Conservation (phyloP, 2,329 filamentous ascomycete genomes). For the Cadophora sp. region DNA sequence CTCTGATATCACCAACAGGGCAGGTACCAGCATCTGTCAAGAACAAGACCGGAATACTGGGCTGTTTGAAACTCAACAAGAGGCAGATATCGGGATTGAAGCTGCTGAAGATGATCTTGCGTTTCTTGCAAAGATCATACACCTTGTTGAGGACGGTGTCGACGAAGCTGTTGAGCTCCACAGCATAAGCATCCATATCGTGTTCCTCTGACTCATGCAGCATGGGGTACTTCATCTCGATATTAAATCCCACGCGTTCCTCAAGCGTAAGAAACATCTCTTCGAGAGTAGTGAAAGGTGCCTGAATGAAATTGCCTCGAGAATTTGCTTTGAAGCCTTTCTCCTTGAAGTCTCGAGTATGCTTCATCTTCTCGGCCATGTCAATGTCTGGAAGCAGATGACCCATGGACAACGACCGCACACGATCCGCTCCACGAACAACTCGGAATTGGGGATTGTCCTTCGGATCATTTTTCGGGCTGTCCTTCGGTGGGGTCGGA, state of each 20-base stretch:
- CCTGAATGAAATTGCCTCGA: slow-evolving; percentile 93
- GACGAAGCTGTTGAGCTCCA: slow-evolving; percentile 95
- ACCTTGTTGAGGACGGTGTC: slow-evolving; percentile 91
- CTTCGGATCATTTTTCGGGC: neutral
- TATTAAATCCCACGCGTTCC: slow-evolving; percentile 89
- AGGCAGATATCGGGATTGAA: slow-evolving; percentile 98
- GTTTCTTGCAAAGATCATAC: slow-evolving; percentile 80
- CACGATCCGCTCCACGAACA: slow-evolving; percentile 40
- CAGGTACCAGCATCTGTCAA: slow-evolving; percentile 86
- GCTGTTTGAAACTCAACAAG: slow-evolving; percentile 94
- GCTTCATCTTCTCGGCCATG: slow-evolving; percentile 87
- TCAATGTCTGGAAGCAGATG: slow-evolving; percentile 37
- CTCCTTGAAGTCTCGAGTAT: slow-evolving; percentile 92
- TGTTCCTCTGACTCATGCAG: slow-evolving; percentile 93
- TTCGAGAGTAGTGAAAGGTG: slow-evolving; percentile 92
- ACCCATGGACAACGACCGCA: slow-evolving; percentile 46
- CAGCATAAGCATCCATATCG: slow-evolving; percentile 94
- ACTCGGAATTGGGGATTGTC: slow-evolving; percentile 31
- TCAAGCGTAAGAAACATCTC: slow-evolving; percentile 89
- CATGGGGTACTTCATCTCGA: slow-evolving; percentile 99
- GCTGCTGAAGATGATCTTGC: slow-evolving; percentile 96
- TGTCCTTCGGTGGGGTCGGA: slow-evolving; percentile 49
- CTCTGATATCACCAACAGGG: slow-evolving; percentile 85
- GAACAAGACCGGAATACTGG: slow-evolving; percentile 94
- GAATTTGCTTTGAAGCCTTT: slow-evolving; percentile 97